Conservation (phyloP, 2,329 filamentous ascomycete species). For the Metarhizium robertsii region DNA sequence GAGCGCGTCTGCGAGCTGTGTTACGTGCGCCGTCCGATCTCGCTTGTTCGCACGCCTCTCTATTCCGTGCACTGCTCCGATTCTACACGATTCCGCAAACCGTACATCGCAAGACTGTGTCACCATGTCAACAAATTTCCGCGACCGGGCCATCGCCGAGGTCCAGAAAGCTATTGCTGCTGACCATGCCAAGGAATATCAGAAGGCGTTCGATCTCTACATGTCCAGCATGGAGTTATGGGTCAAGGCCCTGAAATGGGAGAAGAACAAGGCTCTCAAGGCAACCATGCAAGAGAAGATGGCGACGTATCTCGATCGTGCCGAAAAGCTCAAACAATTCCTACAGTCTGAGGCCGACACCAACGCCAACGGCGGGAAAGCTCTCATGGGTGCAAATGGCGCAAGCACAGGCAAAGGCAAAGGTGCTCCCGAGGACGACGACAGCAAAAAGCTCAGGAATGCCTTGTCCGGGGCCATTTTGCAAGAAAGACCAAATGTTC, state of each 20-base stretch:
- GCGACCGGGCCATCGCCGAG: conserved; percentile 90
- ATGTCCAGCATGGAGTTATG: conserved; percentile 94
- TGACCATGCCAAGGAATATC: conserved; percentile 92
- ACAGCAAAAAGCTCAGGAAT: conserved; percentile 88
- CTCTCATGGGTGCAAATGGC: conserved; percentile 59
- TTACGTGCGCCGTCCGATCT: neutral
- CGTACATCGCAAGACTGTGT: conserved; percentile 6
- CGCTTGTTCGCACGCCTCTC: neutral
- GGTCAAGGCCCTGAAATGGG: conserved; percentile 98
- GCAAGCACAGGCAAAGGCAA: conserved; percentile 51
- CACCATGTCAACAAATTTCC: conserved; percentile 91
- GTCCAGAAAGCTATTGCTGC: conserved; percentile 97
- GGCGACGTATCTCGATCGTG: conserved; percentile 95
- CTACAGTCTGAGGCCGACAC: conserved; percentile 67
- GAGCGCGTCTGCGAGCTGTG: neutral
- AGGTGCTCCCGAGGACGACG: conserved; percentile 70
- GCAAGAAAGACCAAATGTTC: conserved; percentile 89
- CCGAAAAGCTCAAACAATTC: conserved; percentile 94
- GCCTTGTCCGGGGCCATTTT: conserved; percentile 88
- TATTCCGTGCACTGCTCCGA: neutral
- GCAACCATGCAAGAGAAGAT: conserved; percentile 96
- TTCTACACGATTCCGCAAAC: neutral
- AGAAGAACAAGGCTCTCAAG: conserved; percentile 96
- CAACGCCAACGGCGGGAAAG: conserved; percentile 55
- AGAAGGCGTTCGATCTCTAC: conserved; percentile 93